A percentile compares a stretch with the other conserved stretches of the same genome.
Evolutionary conservation across 768 basidiomycete species (phyloP).

Genomic region (Pleurotus platypus): DNA sequence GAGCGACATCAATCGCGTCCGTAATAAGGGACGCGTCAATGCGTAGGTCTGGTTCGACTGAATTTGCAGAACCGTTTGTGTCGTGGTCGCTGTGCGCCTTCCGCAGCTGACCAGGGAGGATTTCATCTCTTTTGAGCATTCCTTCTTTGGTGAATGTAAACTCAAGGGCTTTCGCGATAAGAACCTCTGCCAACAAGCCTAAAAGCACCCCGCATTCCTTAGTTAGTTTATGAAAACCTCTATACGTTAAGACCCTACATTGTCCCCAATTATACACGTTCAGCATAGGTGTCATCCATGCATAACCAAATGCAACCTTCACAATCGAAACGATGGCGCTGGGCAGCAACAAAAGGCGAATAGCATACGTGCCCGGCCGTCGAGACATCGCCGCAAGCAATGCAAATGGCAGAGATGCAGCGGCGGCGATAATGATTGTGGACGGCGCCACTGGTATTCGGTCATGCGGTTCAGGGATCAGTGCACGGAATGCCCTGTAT

Average conservation of each 20-base stretch:
- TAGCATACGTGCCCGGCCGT: slow-evolving; percentile 57
- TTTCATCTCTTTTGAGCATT: slow-evolving; percentile 66
- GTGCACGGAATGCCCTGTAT: slow-evolving; percentile 34
- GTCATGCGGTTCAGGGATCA: slow-evolving; percentile 49
- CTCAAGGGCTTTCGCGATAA: slow-evolving; percentile 61
- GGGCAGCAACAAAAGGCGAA: slow-evolving; percentile 63
- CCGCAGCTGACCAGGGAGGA: slow-evolving; percentile 42
- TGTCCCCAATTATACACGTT: slow-evolving; percentile 71
- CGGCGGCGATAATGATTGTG: slow-evolving; percentile 27
- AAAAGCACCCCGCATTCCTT: background rate
- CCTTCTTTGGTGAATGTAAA: slow-evolving; percentile 59
- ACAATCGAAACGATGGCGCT: slow-evolving; percentile 45
- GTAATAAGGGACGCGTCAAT: slow-evolving; percentile 45
- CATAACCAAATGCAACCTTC: slow-evolving; percentile 53
- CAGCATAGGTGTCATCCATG: slow-evolving; percentile 48
- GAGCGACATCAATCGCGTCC: slow-evolving; percentile 60
- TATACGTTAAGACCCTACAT: slow-evolving; percentile 37
- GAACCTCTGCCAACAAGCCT: slow-evolving; percentile 47
- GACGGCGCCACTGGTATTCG: slow-evolving; percentile 46
- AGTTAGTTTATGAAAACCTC: background rate
- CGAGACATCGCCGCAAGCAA: slow-evolving; percentile 72
- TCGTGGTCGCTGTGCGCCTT: slow-evolving; percentile 24
- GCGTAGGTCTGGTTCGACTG: slow-evolving; percentile 12
- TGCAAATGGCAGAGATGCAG: slow-evolving; percentile 47
- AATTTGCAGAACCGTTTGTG: slow-evolving; percentile 8